Conservation (phyloP, 441 rosid species). For the Jatropha multifida region DNA sequence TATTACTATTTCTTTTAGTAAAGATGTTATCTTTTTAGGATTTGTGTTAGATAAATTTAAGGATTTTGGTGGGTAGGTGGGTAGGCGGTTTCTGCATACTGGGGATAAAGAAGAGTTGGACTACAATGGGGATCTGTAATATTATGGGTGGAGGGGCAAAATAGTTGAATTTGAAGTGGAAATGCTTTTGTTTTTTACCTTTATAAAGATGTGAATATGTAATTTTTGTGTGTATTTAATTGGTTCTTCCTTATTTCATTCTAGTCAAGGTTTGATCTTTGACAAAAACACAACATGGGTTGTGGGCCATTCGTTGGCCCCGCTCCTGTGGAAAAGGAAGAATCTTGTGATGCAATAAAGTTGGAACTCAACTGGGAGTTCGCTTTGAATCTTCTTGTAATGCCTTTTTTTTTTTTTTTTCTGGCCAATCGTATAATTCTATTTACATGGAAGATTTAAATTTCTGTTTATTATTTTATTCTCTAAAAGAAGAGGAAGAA, state of each 20-base stretch:
- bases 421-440: no score
- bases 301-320: not conserved
- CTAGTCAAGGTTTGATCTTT: no score
- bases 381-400: not conserved
- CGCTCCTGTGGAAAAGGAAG: not conserved
- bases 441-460: no score
- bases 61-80: not conserved
- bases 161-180: no score
- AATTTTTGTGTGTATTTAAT: no score
- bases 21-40: not conserved
- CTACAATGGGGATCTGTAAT: not conserved
- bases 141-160: no score
- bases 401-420: no score
- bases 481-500: no score
- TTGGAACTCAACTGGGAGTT: conserved; percentile 6
- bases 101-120: conserved; percentile 25
- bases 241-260: no score
- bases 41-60: not conserved
- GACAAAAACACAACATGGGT: not conserved
- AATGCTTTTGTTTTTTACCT: no score
- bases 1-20: not conserved
- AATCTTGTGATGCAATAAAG: conserved; percentile 14
- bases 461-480: no score
- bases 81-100: not conserved
- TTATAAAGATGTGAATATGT: no score